Percentiles rank a stretch among this genome's conserved stretches.
phyloP scores from a whole-genome alignment of 1,284 basidiomycete genomes.

The Pseudozyma pruni region DNA sequence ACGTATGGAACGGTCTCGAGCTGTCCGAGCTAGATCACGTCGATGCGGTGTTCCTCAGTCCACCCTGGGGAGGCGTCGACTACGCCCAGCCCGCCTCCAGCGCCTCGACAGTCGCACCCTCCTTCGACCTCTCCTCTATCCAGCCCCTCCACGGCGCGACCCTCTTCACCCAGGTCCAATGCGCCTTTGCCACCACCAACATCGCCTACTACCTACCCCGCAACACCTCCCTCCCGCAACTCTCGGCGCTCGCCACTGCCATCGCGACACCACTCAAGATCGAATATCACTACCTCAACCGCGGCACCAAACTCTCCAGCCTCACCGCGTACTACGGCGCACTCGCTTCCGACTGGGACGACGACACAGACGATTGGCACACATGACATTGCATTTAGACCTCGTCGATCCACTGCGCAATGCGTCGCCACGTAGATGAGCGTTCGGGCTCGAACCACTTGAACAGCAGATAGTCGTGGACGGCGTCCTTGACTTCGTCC shows the following conservation, averaged over 20 bases:
- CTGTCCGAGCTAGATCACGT: constrained; percentile 18
- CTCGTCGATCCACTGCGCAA: constrained; percentile 58
- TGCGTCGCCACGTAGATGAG: constrained; percentile 46
- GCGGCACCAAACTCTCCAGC: constrained; percentile 78
- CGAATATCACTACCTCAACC: constrained; percentile 85
- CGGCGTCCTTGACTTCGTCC: constrained; percentile 59
- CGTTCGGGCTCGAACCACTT: constrained; percentile 64
- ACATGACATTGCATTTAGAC: not conserved
- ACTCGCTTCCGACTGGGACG: constrained; percentile 61
- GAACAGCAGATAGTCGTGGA: constrained; percentile 63
- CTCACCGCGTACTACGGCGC: constrained; percentile 72
- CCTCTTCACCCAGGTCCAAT: constrained; percentile 73
- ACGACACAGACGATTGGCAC: constrained; percentile 31
- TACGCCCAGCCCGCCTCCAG: constrained; percentile 33
- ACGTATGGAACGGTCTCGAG: constrained; percentile 24
- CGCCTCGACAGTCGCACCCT: too few relatives aligned
- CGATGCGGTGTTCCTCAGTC: constrained; percentile 51
- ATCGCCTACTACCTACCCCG: constrained; percentile 87
- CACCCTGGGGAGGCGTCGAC: constrained; percentile 64
- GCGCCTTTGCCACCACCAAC: constrained; percentile 31
- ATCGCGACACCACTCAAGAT: constrained; percentile 73
- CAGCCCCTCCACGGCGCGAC: constrained; percentile 83
- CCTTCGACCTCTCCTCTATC: constrained; percentile 68
- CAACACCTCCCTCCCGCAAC: constrained; percentile 80
- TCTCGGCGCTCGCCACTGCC: constrained; percentile 72